Evolutionary conservation across 495 filamentous ascomycete genomes (phyloP).

Genomic region (Hapsidospora chrysogenum): DNA sequence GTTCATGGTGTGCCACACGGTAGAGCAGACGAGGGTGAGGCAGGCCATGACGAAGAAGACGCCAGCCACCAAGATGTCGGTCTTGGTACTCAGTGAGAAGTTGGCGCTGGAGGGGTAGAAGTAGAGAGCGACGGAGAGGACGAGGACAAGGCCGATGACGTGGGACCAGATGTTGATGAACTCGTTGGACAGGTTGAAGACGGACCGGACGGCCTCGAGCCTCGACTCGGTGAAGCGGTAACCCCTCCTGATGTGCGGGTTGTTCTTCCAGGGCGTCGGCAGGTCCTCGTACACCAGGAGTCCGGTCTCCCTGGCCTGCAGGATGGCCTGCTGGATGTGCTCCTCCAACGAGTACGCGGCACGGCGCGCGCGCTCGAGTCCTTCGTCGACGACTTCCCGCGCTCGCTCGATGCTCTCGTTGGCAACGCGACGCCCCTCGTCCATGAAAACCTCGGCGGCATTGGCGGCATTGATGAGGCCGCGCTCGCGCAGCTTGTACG

Average conservation of each 20-base stretch:
- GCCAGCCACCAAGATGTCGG: slow-evolving; percentile 76
- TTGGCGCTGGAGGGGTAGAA: slow-evolving; percentile 81
- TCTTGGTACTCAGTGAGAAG: slow-evolving; percentile 69
- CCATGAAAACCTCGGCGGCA: slow-evolving; percentile 40
- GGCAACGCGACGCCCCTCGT: slow-evolving; percentile 52
- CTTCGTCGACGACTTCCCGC: slow-evolving; percentile 67
- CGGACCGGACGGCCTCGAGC: slow-evolving; percentile 66
- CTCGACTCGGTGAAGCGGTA: slow-evolving; percentile 90
- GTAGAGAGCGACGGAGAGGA: slow-evolving; percentile 85
- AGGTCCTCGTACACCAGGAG: slow-evolving; percentile 80
- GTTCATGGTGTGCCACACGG: slow-evolving; percentile 97
- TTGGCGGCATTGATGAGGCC: slow-evolving; percentile 46
- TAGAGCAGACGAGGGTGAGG: slow-evolving; percentile 90
- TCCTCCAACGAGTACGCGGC: slow-evolving; percentile 64
- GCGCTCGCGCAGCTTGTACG: slow-evolving; percentile 42
- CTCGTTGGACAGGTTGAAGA: slow-evolving; percentile 79
- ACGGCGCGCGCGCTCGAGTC: slow-evolving; percentile 59
- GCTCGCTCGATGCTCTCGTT: slow-evolving; percentile 62
- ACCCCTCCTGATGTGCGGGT: slow-evolving; percentile 77
- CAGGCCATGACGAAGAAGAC: slow-evolving; percentile 94
- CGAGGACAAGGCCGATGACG: slow-evolving; percentile 66
- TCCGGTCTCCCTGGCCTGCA: slow-evolving; percentile 62
- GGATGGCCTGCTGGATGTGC: slow-evolving; percentile 63
- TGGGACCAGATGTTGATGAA: slow-evolving; percentile 98
- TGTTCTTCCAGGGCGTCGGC: slow-evolving; percentile 83